Base-by-base conservation (phyloP, 495 filamentous ascomycete species). In the Stereocaulon alpinum region DNA sequence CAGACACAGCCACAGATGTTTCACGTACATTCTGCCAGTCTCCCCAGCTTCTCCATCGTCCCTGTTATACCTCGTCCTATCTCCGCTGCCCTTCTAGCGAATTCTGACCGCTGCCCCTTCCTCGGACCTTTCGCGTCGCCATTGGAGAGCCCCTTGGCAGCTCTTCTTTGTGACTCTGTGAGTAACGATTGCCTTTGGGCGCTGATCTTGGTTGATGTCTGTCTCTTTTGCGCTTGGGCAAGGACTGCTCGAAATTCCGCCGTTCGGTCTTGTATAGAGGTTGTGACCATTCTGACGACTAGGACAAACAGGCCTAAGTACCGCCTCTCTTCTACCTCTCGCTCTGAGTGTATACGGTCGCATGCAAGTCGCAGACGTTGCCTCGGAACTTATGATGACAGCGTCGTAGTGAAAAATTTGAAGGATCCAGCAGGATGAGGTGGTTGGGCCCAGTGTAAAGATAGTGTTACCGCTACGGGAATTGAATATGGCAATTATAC, bases 251-350 rank as follows among this genome's bases (percentile, higher is more conserved):
- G 86, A 76, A 98, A 98, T 76, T 98, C 93, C 69, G 79, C 79
- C 56, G 93, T 98, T 66, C 93, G 88, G 74, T 98, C 93, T 79
- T 98, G 94, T 73, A 97, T 96, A 45, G 89, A 90, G 20, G 81
- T 78, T 48, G 78, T 77, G 57, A 73, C 70, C 82, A 83, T 85
- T 60, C 66, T 48, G 49, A 37, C 42, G 29, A 34, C 48, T 58
- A 43, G 18, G 29, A 15, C 24, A 50, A 14, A 29, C 15, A 3
- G 24, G 47, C 6, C 22, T 15, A 40, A 17, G 11, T 11, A 15
- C 18, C 30, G n/a, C 27, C n/a, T 22, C 29, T 10, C 15, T 34
- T 9, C 10, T 37, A 18, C 1, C 12, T 17, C 49, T 32, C 11
- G 27, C n/a, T 9, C 27, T 32, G n/a, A 32, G 18, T 52, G 4